Evolutionary conservation across 139 green algal species (phyloP).

Genomic region (Marvania coccoides): DNA sequence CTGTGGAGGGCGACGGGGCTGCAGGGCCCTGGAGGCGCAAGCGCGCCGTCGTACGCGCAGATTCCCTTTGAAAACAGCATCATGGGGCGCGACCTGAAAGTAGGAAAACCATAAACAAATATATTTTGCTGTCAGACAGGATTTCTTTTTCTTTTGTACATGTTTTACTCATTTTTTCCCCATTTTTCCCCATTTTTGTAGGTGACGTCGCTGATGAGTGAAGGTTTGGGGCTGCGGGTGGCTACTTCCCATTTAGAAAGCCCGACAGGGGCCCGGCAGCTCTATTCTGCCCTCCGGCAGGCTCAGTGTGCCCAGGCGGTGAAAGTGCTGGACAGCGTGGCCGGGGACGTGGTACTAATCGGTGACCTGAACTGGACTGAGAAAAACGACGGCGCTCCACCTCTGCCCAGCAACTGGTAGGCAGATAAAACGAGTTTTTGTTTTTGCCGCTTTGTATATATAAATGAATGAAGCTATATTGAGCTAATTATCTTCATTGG

Average conservation of each 20-base stretch:
- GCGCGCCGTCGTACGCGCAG: conserved; percentile 2
- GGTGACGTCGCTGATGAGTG: not conserved
- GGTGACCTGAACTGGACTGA: conserved; percentile 58
- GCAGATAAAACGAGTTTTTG: conserved; percentile 29
- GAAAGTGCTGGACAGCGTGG: conserved; percentile 2
- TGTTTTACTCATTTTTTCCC: not conserved
- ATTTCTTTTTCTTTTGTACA: too few species aligned
- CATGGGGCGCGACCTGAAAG: conserved; percentile 40
- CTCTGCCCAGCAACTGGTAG: conserved; percentile 32
- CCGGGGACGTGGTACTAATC: not conserved
- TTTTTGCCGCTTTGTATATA: not conserved
- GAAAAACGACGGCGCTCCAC: conserved; percentile 17
- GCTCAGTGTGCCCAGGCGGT: conserved; percentile 26
- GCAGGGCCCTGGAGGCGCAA: too few species aligned
- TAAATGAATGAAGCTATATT: not conserved
- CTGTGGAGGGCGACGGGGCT: conserved; percentile 24
- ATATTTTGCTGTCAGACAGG: too few species aligned
- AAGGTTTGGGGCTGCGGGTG: conserved; percentile 18
- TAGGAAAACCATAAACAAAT: too few species aligned
- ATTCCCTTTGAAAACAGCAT: conserved; percentile 30
- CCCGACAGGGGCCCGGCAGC: conserved; percentile 18
- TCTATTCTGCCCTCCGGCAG: conserved; percentile 10
- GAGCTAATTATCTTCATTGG: not conserved
- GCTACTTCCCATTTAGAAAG: conserved; percentile 54
- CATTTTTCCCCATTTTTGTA: too few species aligned